These are phyloP conservation scores for Sporothrix variecibatus DNA, from an alignment of 2,329 filamentous ascomycete genomes.

Conservation along the genomic window DNA sequence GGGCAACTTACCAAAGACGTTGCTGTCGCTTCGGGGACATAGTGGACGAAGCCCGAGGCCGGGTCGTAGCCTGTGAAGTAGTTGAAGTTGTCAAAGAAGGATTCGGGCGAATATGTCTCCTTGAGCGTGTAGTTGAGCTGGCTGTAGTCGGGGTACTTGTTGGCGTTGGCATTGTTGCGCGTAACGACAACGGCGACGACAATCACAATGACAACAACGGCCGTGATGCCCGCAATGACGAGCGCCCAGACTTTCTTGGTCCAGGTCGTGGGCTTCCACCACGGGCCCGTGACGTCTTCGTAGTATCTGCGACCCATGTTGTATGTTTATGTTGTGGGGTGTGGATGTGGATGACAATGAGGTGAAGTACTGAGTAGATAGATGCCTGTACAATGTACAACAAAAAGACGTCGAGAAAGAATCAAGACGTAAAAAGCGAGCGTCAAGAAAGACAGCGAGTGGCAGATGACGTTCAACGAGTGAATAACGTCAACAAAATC, in stretches of 20 bases:
- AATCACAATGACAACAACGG: constrained; percentile 51
- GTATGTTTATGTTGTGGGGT: neutral
- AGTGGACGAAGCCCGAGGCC: constrained; percentile 55
- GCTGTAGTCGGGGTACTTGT: constrained; percentile 53
- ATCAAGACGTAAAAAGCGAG: neutral
- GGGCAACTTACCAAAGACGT: constrained; percentile 42
- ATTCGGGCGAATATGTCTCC: constrained; percentile 53
- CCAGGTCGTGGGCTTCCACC: constrained; percentile 54
- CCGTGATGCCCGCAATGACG: constrained; percentile 41
- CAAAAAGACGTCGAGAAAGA: neutral
- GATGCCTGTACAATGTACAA: neutral
- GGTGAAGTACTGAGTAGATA: neutral
- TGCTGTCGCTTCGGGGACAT: constrained; percentile 50
- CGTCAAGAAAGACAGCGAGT: neutral
- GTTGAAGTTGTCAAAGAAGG: constrained; percentile 58
- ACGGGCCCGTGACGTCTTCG: constrained; percentile 23
- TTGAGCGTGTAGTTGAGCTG: constrained; percentile 49
- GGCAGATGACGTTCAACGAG: neutral
- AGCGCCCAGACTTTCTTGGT: constrained; percentile 53
- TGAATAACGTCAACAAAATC: constrained; percentile 9
- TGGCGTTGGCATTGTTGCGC: constrained; percentile 39
- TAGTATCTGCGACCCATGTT: constrained; percentile 30
- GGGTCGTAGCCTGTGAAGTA: constrained; percentile 56
- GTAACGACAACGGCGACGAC: constrained; percentile 47
- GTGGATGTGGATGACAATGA: neutral